These are phyloP conservation scores for Ettlia oleoabundans DNA, from an alignment of 139 green algal species.

Conservation along the genomic window DNA sequence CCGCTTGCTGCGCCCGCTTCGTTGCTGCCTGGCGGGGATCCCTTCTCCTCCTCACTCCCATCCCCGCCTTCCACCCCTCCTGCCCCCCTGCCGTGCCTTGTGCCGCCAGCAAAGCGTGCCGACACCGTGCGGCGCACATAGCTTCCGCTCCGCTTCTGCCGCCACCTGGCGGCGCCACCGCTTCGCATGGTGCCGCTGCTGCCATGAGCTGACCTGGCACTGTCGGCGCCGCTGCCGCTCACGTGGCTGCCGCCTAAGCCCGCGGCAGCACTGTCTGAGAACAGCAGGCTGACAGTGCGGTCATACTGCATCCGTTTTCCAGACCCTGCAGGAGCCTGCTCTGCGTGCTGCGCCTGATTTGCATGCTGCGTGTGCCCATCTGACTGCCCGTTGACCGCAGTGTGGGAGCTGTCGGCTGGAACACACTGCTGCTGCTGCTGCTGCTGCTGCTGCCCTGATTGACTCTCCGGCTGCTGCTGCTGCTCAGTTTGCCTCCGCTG, in stretches of 20 bases:
- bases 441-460: background rate
- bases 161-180: background rate
- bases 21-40: background rate
- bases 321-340: background rate
- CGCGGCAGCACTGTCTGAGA: background rate
- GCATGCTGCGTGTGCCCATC: too few relatives aligned
- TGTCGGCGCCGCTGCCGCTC: too few relatives aligned
- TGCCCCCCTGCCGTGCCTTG: background rate
- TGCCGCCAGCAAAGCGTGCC: constrained; percentile 1
- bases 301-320: background rate
- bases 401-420: too few relatives aligned
- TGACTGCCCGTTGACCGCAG: too few relatives aligned
- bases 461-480: background rate
- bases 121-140: constrained; percentile 24
- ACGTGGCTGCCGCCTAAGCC: background rate
- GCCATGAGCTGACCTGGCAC: too few relatives aligned
- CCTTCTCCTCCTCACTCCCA: constrained; percentile 2
- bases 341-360: background rate
- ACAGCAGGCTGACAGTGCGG: constrained; percentile 11
- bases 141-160: background rate
- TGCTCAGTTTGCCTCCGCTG: background rate
- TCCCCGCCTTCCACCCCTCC: background rate
- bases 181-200: background rate
- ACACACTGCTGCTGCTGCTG: too few relatives aligned
- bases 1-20: background rate